These are phyloP conservation scores for Ceratobasidium sp. DNA, from an alignment of 1,284 basidiomycete species.

Conservation along the genomic window DNA sequence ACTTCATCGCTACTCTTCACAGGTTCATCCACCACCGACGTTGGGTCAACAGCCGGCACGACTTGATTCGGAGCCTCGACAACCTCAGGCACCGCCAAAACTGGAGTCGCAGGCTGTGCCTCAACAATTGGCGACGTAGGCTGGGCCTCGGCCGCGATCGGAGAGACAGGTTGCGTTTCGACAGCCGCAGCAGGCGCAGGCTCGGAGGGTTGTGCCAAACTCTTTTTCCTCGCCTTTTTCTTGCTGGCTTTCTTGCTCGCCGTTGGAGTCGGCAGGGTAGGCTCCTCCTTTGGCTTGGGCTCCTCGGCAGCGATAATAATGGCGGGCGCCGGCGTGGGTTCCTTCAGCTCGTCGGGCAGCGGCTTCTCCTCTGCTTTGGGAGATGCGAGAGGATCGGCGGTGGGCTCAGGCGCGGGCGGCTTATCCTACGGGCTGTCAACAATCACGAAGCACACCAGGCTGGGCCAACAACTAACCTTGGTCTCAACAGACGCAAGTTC, in stretches of 20 bases:
- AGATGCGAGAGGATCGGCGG: background rate
- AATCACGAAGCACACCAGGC: background rate
- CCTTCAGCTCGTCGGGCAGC: constrained; percentile 2
- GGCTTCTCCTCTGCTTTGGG: constrained; percentile 17
- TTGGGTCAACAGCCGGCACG: background rate
- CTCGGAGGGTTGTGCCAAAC: background rate
- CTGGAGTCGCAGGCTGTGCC: background rate
- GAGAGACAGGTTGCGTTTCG: background rate
- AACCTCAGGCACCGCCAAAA: background rate
- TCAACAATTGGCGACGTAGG: constrained; percentile 2
- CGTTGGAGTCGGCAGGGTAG: background rate
- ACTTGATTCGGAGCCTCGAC: background rate
- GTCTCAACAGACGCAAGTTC: background rate
- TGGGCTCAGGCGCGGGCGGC: background rate
- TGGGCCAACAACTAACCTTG: background rate
- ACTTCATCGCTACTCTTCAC: background rate
- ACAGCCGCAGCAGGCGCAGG: background rate
- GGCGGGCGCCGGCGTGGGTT: background rate
- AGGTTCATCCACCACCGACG: background rate
- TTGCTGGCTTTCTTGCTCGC: background rate
- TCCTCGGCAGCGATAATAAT: background rate
- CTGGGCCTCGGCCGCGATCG: background rate
- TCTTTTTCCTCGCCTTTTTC: constrained; percentile 11
- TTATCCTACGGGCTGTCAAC: background rate
- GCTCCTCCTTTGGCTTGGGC: constrained; percentile 22